Evolutionary conservation across 805 yeast genomes (phyloP).

Genomic region (Nakazawaea wickerhamii): DNA sequence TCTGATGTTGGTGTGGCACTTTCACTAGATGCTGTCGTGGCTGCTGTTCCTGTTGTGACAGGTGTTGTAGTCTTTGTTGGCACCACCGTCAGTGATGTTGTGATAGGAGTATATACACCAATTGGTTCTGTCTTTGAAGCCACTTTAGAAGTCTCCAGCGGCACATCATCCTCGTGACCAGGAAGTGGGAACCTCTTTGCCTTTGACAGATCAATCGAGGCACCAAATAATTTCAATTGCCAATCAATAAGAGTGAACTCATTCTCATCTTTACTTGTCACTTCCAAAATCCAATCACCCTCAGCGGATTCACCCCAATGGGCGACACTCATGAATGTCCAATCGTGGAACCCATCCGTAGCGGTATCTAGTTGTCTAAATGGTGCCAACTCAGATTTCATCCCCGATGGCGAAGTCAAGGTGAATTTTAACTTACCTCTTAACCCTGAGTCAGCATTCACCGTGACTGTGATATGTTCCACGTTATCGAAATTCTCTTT

Average conservation of each 20-base stretch:
- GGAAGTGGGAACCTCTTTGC: slow-evolving; percentile 42
- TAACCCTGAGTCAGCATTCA: slow-evolving; percentile 55
- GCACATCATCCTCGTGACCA: slow-evolving; percentile 14
- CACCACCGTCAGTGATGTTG: slow-evolving; percentile 7
- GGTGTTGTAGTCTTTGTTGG: slow-evolving; percentile 15
- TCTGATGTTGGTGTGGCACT: slow-evolving; percentile 15
- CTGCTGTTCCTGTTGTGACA: slow-evolving; percentile 9
- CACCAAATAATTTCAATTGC: slow-evolving; percentile 83
- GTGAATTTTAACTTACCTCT: slow-evolving; percentile 70
- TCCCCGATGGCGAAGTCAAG: slow-evolving; percentile 71
- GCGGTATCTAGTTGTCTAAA: slow-evolving; percentile 55
- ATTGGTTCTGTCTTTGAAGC: slow-evolving; percentile 9
- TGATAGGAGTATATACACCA: slow-evolving; percentile 1
- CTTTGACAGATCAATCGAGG: slow-evolving; percentile 55
- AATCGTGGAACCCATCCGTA: slow-evolving; percentile 56
- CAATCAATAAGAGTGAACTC: slow-evolving; percentile 51
- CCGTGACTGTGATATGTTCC: slow-evolving; percentile 83
- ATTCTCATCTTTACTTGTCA: slow-evolving; percentile 35
- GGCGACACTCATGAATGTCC: slow-evolving; percentile 97
- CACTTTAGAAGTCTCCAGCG: slow-evolving; percentile 11
- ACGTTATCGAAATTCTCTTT: slow-evolving; percentile 59
- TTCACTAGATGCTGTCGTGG: slow-evolving; percentile 14
- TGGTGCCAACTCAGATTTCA: slow-evolving; percentile 67
- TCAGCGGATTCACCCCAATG: slow-evolving; percentile 87
- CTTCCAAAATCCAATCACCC: slow-evolving; percentile 81